A percentile compares a stretch with the other conserved stretches of the same genome.
phyloP scores from a whole-genome alignment of 2,329 filamentous ascomycete genomes.

The Paracamarosporium sp. region DNA sequence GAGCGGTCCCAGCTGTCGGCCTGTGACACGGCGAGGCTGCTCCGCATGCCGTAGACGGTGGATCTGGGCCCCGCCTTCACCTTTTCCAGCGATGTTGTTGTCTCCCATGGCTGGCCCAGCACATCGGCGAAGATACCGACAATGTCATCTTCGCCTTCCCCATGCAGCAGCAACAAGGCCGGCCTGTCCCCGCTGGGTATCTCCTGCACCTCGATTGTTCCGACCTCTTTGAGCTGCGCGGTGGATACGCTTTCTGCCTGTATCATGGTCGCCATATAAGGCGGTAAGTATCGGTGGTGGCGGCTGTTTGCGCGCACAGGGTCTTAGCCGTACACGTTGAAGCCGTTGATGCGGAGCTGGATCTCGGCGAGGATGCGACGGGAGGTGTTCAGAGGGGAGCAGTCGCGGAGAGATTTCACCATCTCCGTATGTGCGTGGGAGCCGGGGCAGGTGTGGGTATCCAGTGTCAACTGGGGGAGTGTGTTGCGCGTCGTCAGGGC shows the following conservation, averaged over 20 bases:
- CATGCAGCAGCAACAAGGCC: slow-evolving; percentile 66
- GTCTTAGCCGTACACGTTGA: slow-evolving; percentile 50
- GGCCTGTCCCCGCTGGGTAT: slow-evolving; percentile 42
- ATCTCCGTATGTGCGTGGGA: slow-evolving; percentile 40
- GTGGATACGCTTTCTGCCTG: slow-evolving; percentile 40
- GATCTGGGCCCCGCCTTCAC: slow-evolving; percentile 64
- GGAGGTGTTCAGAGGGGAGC: slow-evolving; percentile 45
- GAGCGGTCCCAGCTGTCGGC: slow-evolving; percentile 64
- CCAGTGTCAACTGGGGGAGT: slow-evolving; percentile 24
- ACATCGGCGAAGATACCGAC: slow-evolving; percentile 79
- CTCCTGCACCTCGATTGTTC: slow-evolving; percentile 43
- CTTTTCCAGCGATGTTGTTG: slow-evolving; percentile 63
- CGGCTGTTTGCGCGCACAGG: slow-evolving; percentile 17
- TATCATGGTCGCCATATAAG: slow-evolving; percentile 47
- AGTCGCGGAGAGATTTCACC: slow-evolving; percentile 39
- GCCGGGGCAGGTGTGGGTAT: slow-evolving; percentile 27
- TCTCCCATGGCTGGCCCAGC: slow-evolving; percentile 73
- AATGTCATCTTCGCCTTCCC: slow-evolving; percentile 74
- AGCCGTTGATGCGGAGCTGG: slow-evolving; percentile 50
- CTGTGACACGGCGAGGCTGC: slow-evolving; percentile 63
- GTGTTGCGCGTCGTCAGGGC: slow-evolving; percentile 27
- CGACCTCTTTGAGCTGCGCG: slow-evolving; percentile 39
- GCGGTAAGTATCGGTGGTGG: slow-evolving; percentile 11
- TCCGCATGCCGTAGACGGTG: slow-evolving; percentile 71
- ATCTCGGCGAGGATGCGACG: slow-evolving; percentile 49